These are phyloP conservation scores for Ophiostoma sp. DNA, from an alignment of 2,329 filamentous ascomycete species.

Conservation along the genomic window DNA sequence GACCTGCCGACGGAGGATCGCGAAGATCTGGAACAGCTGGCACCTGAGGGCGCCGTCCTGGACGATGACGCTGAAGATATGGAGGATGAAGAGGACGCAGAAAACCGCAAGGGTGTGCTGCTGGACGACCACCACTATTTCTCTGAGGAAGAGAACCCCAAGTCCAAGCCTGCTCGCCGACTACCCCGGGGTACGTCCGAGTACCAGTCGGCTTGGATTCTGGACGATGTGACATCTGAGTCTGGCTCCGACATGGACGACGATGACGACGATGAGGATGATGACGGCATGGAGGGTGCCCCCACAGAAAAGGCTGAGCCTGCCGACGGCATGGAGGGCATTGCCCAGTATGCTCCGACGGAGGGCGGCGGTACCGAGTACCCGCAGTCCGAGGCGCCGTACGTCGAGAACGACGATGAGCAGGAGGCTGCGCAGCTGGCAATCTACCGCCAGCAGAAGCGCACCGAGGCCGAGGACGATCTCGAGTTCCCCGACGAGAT, in stretches of 20 bases:
- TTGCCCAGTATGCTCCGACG: slow-evolving; percentile 61
- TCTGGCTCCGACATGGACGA: slow-evolving; percentile 80
- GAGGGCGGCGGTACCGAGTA: slow-evolving; percentile 72
- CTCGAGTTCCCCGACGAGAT: slow-evolving; percentile 96
- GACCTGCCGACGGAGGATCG: slow-evolving; percentile 71
- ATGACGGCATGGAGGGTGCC: slow-evolving; percentile 43
- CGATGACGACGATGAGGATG: slow-evolving; percentile 46
- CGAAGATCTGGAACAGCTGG: slow-evolving; percentile 76
- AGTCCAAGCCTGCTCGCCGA: slow-evolving; percentile 59
- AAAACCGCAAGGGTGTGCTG: slow-evolving; percentile 68
- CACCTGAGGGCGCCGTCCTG: slow-evolving; percentile 82
- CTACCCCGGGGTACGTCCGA: slow-evolving; percentile 87
- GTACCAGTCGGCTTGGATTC: slow-evolving; percentile 92
- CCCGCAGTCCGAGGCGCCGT: slow-evolving; percentile 79
- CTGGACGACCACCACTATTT: slow-evolving; percentile 98
- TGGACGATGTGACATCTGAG: slow-evolving; percentile 69
- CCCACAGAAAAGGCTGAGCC: slow-evolving; percentile 59
- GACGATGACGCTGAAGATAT: slow-evolving; percentile 29
- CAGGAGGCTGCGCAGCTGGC: slow-evolving; percentile 69
- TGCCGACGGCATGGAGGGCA: slow-evolving; percentile 67
- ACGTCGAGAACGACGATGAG: slow-evolving; percentile 79
- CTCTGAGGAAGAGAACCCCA: slow-evolving; percentile 71
- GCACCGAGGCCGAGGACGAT: slow-evolving; percentile 83
- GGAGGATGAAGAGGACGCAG: slow-evolving; percentile 49
- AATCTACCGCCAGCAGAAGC: slow-evolving; percentile 71